Evolutionary conservation across 768 basidiomycete genomes (phyloP).

Genomic region (Russula earlei): DNA sequence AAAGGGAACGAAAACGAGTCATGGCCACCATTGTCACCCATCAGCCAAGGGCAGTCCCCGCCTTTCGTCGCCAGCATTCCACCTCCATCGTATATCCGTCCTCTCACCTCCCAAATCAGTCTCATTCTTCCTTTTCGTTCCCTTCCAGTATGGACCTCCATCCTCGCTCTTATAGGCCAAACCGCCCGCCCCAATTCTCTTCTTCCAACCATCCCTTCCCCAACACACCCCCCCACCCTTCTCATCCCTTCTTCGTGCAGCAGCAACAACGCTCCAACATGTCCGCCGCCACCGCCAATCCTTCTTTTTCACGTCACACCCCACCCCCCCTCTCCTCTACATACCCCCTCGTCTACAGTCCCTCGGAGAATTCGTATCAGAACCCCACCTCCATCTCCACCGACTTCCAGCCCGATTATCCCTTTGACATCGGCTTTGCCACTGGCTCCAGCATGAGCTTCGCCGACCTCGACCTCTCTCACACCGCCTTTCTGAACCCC

Average conservation of each 20-base stretch:
- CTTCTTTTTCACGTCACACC: not conserved
- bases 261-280: not conserved
- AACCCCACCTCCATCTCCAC: not conserved
- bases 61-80: constrained; percentile 15
- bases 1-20: not conserved
- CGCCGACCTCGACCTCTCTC: constrained; percentile 9
- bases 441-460: constrained; percentile 1
- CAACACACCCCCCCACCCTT: constrained; percentile 7
- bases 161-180: constrained; percentile 16
- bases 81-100: constrained; percentile 7
- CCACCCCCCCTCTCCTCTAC: constrained; percentile 7
- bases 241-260: not conserved
- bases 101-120: constrained; percentile 5
- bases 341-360: constrained; percentile 11
- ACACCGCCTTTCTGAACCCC: constrained; percentile 9
- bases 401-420: constrained; percentile 13
- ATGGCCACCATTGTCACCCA: constrained; percentile 13
- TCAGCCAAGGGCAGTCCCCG: constrained; percentile 14
- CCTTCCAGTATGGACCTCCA: constrained; percentile 10
- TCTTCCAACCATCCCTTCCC: not conserved
- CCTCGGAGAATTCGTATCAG: constrained; percentile 6
- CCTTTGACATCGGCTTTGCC: constrained; percentile 10
- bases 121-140: constrained; percentile 16
- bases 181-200: constrained; percentile 9
- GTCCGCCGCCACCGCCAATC: not conserved